Percentiles rank a stretch among this genome's conserved stretches.
phyloP scores from a whole-genome alignment of 352 stramenopile species.

The Phytophthora macrochlamydospora region DNA sequence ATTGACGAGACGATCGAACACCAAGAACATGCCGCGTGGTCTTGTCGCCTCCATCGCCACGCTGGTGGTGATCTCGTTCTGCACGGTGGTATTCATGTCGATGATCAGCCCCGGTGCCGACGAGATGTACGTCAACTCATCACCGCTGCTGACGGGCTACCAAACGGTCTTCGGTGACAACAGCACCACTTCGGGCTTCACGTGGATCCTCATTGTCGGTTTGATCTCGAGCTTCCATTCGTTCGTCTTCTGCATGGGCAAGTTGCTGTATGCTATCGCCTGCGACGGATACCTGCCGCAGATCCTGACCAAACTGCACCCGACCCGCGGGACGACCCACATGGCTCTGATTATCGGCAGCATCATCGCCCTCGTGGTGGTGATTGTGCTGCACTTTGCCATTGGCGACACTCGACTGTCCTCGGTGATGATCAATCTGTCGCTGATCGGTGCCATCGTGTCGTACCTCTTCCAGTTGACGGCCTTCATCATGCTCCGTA shows the following conservation, averaged over 20 bases:
- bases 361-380: constrained; percentile 38
- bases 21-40: constrained; percentile 59
- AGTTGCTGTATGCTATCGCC: constrained; percentile 59
- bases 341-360: constrained; percentile 51
- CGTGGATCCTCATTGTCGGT: constrained; percentile 58
- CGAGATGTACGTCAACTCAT: constrained; percentile 37
- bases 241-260: constrained; percentile 73
- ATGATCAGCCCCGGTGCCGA: constrained; percentile 54
- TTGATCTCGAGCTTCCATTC: constrained; percentile 65
- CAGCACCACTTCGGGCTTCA: constrained; percentile 57
- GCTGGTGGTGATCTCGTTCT: constrained; percentile 50
- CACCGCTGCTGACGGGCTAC: constrained; percentile 59
- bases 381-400: constrained; percentile 50
- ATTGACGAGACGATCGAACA: constrained; percentile 65
- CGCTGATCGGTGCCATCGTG: constrained; percentile 60
- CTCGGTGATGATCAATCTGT: constrained; percentile 67
- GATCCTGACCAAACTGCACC: constrained; percentile 50
- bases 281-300: constrained; percentile 59
- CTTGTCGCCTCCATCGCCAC: constrained; percentile 53
- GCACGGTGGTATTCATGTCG: constrained; percentile 61
- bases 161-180: constrained; percentile 68
- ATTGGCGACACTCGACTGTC: constrained; percentile 57
- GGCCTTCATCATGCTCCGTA: constrained; percentile 53
- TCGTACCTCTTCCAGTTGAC: constrained; percentile 62
- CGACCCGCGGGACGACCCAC: constrained; percentile 43